Percentiles rank a stretch among this genome's conserved stretches.
These are phyloP conservation scores for Gastrolobium bilobum DNA, from an alignment of 306 rosid species.

Conservation along the genomic window DNA sequence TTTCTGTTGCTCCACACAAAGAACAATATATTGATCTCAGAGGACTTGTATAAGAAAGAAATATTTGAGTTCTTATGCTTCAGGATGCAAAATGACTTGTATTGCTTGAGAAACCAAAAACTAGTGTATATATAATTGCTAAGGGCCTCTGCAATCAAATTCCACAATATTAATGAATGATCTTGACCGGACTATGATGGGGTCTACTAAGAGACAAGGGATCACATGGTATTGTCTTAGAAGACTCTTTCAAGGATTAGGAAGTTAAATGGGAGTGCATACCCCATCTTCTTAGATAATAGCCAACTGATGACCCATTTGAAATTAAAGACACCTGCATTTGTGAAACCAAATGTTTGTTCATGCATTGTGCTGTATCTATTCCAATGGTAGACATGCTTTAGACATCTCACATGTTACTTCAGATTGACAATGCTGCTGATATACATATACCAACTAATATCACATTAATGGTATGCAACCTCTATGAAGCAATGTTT, in stretches of 20 bases:
- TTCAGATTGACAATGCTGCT: background rate
- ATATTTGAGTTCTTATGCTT: conserved; percentile 22
- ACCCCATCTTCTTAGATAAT: conserved; percentile 7
- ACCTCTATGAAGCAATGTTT: background rate
- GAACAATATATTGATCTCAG: background rate
- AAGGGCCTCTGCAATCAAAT: background rate
- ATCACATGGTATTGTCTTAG: conserved; percentile 50
- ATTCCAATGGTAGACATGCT: conserved; percentile 35
- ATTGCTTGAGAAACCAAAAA: conserved; percentile 19
- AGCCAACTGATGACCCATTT: conserved; percentile 34
- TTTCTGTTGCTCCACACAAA: background rate
- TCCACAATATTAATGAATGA: background rate
- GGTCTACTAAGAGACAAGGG: conserved; percentile 12
- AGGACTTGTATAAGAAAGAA: conserved; percentile 25
- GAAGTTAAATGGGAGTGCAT: background rate
- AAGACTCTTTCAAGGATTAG: conserved; percentile 17
- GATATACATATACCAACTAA: conserved; percentile 20
- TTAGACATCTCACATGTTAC: conserved; percentile 38
- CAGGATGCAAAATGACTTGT: conserved; percentile 29
- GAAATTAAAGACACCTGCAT: background rate
- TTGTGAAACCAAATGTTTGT: conserved; percentile 6
- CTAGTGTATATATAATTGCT: conserved; percentile 16
- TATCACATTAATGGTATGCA: background rate
- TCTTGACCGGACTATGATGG: background rate
- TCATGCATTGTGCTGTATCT: conserved; percentile 27